Percentiles rank a stretch among this genome's conserved stretches.
Evolutionary conservation across 139 green algal species (phyloP).

Genomic region (Chlamydomonas incerta): DNA sequence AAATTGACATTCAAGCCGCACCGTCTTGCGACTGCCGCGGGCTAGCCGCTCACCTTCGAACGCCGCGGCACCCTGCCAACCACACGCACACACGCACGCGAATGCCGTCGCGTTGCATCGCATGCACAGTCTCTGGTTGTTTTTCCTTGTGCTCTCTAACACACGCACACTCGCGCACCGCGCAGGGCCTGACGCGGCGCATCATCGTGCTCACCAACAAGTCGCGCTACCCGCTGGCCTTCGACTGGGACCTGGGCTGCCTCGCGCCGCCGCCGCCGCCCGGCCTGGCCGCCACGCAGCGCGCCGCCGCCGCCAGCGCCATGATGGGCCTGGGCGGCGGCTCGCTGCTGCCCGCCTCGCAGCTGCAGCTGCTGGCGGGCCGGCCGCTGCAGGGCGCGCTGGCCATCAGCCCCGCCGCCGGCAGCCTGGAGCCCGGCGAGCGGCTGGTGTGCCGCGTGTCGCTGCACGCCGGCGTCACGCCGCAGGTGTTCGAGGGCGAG

Average conservation of each 20-base stretch:
- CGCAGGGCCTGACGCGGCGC: slow-evolving; percentile 44
- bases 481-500: slow-evolving; percentile 48
- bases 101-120: background rate
- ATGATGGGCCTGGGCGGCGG: background rate
- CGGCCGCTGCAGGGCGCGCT: slow-evolving; percentile 25
- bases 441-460: slow-evolving; percentile 33
- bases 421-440: slow-evolving; percentile 46
- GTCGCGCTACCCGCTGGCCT: slow-evolving; percentile 52
- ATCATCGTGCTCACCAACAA: slow-evolving; percentile 61
- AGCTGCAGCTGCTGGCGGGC: slow-evolving; percentile 9
- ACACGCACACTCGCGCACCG: background rate
- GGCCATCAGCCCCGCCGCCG: slow-evolving; percentile 14
- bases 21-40: no score
- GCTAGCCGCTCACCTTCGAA: no score
- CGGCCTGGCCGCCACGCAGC: background rate
- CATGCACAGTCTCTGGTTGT: no score
- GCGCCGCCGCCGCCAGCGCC: background rate
- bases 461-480: slow-evolving; percentile 40
- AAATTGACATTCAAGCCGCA: no score
- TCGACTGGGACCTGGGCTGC: slow-evolving; percentile 48
- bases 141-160: no score
- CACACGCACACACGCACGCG: background rate
- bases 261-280: background rate
- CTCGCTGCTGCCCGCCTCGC: background rate
- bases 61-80: no score